Evolutionary conservation across 2,329 filamentous ascomycete species (phyloP).

Genomic region (Metarhizium guizhouense): DNA sequence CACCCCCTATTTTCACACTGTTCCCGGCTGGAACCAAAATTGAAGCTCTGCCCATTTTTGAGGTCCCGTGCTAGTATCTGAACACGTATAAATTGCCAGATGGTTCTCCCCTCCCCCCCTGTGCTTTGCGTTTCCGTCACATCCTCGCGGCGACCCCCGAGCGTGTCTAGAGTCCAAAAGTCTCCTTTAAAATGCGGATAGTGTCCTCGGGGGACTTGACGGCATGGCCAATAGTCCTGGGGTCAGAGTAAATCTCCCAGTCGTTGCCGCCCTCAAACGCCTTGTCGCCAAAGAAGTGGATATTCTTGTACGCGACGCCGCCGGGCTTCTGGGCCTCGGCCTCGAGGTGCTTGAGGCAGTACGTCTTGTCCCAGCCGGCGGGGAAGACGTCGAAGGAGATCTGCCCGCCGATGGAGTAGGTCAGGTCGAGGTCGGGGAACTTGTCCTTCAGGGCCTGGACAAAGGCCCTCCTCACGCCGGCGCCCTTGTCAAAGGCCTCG

Average conservation of each 20-base stretch:
- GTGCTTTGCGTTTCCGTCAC: not conserved
- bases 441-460: constrained; percentile 68
- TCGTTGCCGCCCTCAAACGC: constrained; percentile 86
- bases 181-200: constrained; percentile 65
- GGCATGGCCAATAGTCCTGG: constrained; percentile 74
- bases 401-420: constrained; percentile 91
- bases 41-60: too few species aligned
- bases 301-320: constrained; percentile 70
- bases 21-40: too few species aligned
- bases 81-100: too few species aligned
- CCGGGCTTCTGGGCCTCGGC: constrained; percentile 62
- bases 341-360: constrained; percentile 84
- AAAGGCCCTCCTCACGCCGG: constrained; percentile 68
- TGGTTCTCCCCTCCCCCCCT: too few species aligned
- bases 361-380: constrained; percentile 96
- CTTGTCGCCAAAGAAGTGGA: constrained; percentile 99
- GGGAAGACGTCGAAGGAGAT: constrained; percentile 99
- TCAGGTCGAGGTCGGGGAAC: constrained; percentile 77
- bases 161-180: constrained; percentile 55
- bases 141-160: not conserved
- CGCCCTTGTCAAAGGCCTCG: constrained; percentile 68
- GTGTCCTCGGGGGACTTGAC: constrained; percentile 80
- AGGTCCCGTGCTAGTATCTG: not conserved
- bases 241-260: constrained; percentile 83
- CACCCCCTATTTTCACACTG: too few species aligned